These are phyloP conservation scores for Nicotiana benthamiana DNA, from an alignment of 257 asterid species.

Conservation along the genomic window DNA sequence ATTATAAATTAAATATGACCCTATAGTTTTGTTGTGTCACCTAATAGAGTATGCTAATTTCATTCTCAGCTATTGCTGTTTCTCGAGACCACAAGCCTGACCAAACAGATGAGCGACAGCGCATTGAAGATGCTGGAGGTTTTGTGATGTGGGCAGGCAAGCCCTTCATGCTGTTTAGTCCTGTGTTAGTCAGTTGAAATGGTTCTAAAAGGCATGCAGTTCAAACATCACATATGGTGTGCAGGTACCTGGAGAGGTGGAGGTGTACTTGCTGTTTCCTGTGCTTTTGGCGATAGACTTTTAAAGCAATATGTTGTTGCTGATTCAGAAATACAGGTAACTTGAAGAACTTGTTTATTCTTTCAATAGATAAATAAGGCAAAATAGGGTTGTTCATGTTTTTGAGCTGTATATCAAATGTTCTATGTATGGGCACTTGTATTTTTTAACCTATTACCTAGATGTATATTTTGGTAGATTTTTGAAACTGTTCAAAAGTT, in stretches of 20 bases:
- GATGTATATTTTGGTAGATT: neutral
- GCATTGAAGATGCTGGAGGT: slow-evolving; percentile 99
- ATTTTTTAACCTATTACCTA: neutral
- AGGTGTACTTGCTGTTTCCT: slow-evolving; percentile 97
- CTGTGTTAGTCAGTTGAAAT: neutral
- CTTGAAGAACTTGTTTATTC: neutral
- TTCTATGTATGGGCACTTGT: neutral
- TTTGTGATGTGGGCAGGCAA: slow-evolving; percentile 99
- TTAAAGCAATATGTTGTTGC: slow-evolving; percentile 91
- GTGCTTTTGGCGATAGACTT: slow-evolving; percentile 92
- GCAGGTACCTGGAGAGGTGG: slow-evolving; percentile 99
- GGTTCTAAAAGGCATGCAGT: neutral
- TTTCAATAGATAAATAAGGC: neutral
- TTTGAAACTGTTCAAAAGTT: neutral
- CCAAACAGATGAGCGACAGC: slow-evolving; percentile 84
- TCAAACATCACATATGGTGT: neutral
- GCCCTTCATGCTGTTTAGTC: neutral
- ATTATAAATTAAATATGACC: neutral
- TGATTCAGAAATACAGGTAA: slow-evolving; percentile 91
- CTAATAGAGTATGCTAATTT: neutral
- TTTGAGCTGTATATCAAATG: neutral
- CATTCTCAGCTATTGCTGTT: slow-evolving; percentile 67
- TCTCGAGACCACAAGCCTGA: slow-evolving; percentile 98
- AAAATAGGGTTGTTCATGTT: neutral
- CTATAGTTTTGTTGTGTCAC: neutral